Conservation (phyloP, 2,329 filamentous ascomycete species). For the Hypoxylon sp. region DNA sequence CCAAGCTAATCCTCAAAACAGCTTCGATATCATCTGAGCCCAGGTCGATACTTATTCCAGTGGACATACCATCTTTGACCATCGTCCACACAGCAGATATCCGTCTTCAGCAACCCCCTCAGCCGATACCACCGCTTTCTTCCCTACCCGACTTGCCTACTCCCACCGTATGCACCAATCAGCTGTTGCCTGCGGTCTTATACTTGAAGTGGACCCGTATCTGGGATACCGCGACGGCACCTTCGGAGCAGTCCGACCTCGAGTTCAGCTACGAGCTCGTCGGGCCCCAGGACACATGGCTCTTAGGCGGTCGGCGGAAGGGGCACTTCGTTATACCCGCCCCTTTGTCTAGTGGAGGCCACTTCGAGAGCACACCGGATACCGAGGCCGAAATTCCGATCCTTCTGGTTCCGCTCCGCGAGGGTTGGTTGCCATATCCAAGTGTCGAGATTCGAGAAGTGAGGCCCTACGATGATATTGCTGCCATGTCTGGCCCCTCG, state of each 20-base stretch:
- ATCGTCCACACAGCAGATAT: constrained; percentile 85
- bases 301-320: constrained; percentile 84
- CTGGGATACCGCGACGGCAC: constrained; percentile 66
- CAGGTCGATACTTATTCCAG: constrained; percentile 83
- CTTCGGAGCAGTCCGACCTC: constrained; percentile 59
- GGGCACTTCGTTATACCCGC: constrained; percentile 78
- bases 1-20: constrained; percentile 49
- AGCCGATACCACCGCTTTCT: constrained; percentile 39
- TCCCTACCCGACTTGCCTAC: constrained; percentile 24
- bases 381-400: constrained; percentile 73
- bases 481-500: constrained; percentile 20
- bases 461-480: constrained; percentile 47
- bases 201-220: constrained; percentile 71
- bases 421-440: constrained; percentile 83
- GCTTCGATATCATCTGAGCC: constrained; percentile 56
- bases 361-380: constrained; percentile 57
- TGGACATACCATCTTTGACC: constrained; percentile 86
- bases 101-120: constrained; percentile 59
- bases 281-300: constrained; percentile 80
- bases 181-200: constrained; percentile 73
- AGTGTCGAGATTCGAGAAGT: constrained; percentile 80
- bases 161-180: constrained; percentile 69
- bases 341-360: constrained; percentile 25
- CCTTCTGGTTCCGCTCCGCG: constrained; percentile 81
- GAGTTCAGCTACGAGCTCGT: constrained; percentile 88